These are phyloP conservation scores for Ciborinia camelliae DNA, from an alignment of 2,329 filamentous ascomycete genomes.

Conservation along the genomic window DNA sequence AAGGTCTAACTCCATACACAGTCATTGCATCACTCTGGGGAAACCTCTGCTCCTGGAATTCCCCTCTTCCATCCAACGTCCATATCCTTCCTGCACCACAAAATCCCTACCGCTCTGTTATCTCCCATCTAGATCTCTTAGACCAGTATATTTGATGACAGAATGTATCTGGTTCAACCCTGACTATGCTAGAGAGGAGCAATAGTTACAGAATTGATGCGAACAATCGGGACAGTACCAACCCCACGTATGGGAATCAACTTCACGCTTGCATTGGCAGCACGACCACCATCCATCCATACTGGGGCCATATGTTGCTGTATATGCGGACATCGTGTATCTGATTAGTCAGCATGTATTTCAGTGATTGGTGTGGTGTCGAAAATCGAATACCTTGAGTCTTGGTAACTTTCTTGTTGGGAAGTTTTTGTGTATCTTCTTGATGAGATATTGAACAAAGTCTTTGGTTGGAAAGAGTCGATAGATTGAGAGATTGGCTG, in stretches of 20 bases:
- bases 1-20: neutral
- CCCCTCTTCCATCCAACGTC: neutral
- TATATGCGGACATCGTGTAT: neutral
- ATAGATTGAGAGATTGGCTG: neutral
- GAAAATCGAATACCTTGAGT: slow-evolving; percentile 1
- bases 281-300: slow-evolving; percentile 24
- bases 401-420: neutral
- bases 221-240: slow-evolving; percentile 24
- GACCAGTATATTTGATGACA: neutral
- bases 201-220: slow-evolving; percentile 20
- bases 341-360: neutral
- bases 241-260: slow-evolving; percentile 19
- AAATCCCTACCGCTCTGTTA: neutral
- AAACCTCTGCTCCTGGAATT: neutral
- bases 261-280: slow-evolving; percentile 19
- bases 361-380: neutral
- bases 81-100: neutral
- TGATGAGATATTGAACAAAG: neutral
- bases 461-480: neutral
- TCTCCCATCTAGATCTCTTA: neutral
- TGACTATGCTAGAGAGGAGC: neutral
- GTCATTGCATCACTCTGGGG: neutral
- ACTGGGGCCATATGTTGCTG: neutral
- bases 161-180: neutral
- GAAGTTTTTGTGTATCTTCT: neutral